These are phyloP conservation scores for Styphnolobium japonicum DNA, from an alignment of 306 rosid species.

Conservation along the genomic window DNA sequence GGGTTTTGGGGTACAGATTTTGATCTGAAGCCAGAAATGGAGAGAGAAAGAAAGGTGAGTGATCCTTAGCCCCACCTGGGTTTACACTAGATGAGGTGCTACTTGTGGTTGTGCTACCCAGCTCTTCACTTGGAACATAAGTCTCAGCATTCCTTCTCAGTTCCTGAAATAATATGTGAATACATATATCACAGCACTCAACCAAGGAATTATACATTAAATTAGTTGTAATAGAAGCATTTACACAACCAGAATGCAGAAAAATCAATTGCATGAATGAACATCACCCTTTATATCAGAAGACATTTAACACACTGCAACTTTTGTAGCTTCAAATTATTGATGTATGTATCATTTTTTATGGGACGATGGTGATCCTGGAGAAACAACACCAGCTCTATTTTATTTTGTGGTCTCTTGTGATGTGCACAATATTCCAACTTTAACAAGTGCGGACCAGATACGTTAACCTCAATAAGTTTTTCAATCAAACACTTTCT, in stretches of 20 bases:
- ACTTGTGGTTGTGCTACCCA: constrained; percentile 24
- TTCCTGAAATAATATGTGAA: constrained; percentile 40
- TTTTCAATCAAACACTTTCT: constrained; percentile 9
- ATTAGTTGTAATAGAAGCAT: neutral
- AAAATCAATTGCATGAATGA: neutral
- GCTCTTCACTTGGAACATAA: constrained; percentile 43
- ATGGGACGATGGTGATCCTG: neutral
- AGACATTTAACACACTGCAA: neutral
- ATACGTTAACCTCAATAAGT: neutral
- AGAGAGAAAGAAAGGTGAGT: constrained; percentile 40
- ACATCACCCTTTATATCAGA: neutral
- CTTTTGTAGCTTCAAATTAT: neutral
- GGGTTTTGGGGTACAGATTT: constrained; percentile 25
- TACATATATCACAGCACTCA: neutral
- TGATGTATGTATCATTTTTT: neutral
- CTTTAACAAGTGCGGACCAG: neutral
- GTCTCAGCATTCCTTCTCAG: constrained; percentile 21
- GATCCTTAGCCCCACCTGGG: constrained; percentile 40
- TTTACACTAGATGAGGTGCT: constrained; percentile 52
- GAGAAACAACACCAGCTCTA: constrained; percentile 2
- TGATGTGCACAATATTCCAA: neutral
- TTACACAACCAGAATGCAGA: neutral
- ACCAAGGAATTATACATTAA: neutral
- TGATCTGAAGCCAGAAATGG: constrained; percentile 29
- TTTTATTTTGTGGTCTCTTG: neutral